Base-by-base conservation (phyloP, 2,329 filamentous ascomycete species). In the Xylaria sp. region DNA sequence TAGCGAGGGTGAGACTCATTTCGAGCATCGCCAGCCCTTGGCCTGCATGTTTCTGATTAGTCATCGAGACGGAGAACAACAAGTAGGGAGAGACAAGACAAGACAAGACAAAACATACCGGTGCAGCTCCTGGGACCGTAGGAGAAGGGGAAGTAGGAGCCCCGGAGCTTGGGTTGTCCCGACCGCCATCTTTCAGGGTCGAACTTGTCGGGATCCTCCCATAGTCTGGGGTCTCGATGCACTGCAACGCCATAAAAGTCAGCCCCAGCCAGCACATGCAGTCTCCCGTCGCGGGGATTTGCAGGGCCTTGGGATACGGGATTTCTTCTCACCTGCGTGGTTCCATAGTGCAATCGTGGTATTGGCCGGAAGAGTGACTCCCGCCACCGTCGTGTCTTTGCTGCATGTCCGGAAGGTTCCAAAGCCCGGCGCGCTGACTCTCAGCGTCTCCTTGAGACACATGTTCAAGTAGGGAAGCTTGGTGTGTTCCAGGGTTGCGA, bases 191-290 rank as follows among this genome's bases (percentile, higher is more conserved):
- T 58, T 18, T 62, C 60, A 11, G 60, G 60, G 39, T 62, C 60
- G 46, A 62, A 62, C 49, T 62, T 62, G 60, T 62, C 60, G 6
- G 60, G 58, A 19, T 62, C 47, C 48, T 62, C 60, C 60, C 60
- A 62, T 39, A 62, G 23, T 42, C 58, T 58, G 10, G 60, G 60
- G 18, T 62, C 60, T 13, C 60, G 60, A 35, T 62, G 60, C 30
- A 62, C 60, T 62, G 30, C 11, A 3, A 54, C 5, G 47, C 47
- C 47, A 23, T 49, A 9, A 9, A 42, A 42, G 7, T 9, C 16
- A 23, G 47, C 23, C 16, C 34, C 46, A 9, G 48, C 52, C 37
- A 62, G 52, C 50, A 39, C 35, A 53, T 50, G 47, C 42, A 39
- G n/a, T 9, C 18, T 35, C 18, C n/a, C 13, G 48, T 44, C n/a